Evolutionary conservation across 257 asterid species (phyloP), one percentile per base, ranked within the genome.

Genomic region (Nicotiana tabacum): DNA sequence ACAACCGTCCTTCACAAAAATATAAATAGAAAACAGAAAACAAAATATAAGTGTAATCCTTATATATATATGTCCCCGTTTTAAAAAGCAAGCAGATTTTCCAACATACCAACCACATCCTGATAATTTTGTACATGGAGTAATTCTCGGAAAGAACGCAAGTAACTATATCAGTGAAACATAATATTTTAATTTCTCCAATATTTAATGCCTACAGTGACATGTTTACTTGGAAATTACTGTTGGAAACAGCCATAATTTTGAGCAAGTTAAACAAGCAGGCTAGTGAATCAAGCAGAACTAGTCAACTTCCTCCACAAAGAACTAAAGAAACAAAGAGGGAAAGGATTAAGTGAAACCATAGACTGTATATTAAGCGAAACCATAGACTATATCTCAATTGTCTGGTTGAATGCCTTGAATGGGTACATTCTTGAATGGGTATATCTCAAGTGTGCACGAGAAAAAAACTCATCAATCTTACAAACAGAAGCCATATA

Each of bases 401-500:
- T 30, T 67, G 48, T 81, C 70, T 21, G 68, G 58, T 85, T 78
- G 66, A 32, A 13, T 32, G 74, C 29, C 77, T 78, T 3, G 68
- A 62, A 51, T 0, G 15, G 8, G 43, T 51, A 48, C 48, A 27
- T 74, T 48, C 57, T 46, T n/a, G n/a, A n/a, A n/a, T n/a, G n/a
- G n/a, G 66, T 9, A 81, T 92, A 95, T 98, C 99, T 91, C n/a
- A n/a, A 86, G 95, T 88, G 84, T 87, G 83, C 82, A 91, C 82
- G 33, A 95, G 82, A 85, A 95, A 90, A 87, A 90, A 92, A 89
- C 98, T 91, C 83, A 91, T 87, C 87, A 93, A 82, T 88, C 97
- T 87, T 82, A 95, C 97, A 84, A 91, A 88, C 84, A 91, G 70
- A 78, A 89, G 91, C 99, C 99, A 93, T 56, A 92, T 61, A 70